Percentiles rank a stretch among this genome's conserved stretches.
Evolutionary conservation across 768 basidiomycete species (phyloP).

Genomic region (Megacollybia marginata): DNA sequence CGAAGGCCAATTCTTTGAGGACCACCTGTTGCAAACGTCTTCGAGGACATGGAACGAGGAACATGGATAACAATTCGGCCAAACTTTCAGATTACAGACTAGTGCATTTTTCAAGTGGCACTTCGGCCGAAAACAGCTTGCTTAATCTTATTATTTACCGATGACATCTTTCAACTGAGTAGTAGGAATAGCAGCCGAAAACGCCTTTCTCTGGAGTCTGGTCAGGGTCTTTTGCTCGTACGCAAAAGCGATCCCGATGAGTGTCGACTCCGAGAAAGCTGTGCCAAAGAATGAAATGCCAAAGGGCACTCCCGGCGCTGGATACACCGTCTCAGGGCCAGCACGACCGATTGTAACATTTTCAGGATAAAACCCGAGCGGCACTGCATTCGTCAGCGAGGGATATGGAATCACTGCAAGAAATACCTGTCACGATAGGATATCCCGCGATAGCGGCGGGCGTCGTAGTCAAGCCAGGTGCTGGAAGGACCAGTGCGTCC

Average conservation of each 20-base stretch:
- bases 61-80: too few species aligned
- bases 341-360: constrained; percentile 31
- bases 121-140: too few species aligned
- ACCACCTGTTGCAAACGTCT: too few species aligned
- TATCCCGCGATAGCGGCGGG: constrained; percentile 56
- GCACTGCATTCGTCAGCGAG: constrained; percentile 27
- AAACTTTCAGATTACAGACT: too few species aligned
- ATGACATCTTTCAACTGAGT: constrained; percentile 36
- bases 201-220: constrained; percentile 40
- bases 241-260: constrained; percentile 54
- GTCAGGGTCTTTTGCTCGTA: constrained; percentile 60
- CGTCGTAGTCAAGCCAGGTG: constrained; percentile 28
- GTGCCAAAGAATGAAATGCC: constrained; percentile 58
- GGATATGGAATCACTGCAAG: not conserved
- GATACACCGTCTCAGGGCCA: constrained; percentile 35
- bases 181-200: constrained; percentile 45
- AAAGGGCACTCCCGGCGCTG: constrained; percentile 52
- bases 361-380: constrained; percentile 52
- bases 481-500: constrained; percentile 47
- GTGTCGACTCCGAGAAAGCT: constrained; percentile 49
- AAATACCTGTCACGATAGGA: constrained; percentile 55
- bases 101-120: too few species aligned
- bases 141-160: not conserved
- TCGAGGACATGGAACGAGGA: too few species aligned
- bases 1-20: constrained; percentile 27